Evolutionary conservation across 495 filamentous ascomycete species (phyloP), one percentile per base, ranked within the genome.

Genomic region (Aspergillus sclerotioniger): DNA sequence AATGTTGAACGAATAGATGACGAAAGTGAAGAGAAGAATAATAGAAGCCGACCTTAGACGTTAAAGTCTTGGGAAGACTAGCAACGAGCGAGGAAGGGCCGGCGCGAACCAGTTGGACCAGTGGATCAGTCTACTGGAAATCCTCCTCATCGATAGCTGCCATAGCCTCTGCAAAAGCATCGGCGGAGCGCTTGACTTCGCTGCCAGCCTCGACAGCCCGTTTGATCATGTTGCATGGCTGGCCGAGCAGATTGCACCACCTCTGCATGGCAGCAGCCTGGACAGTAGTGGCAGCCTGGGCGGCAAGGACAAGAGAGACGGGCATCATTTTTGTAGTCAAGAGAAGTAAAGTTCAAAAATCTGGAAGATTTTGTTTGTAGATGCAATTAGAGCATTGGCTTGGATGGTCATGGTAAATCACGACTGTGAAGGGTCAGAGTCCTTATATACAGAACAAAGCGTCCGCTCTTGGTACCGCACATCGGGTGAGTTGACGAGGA

Each of bases 181-280:
- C 72, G 35, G 69, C 65, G 46, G 74, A 68, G 60, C 71, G 72
- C 62, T 71, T 71, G 54, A 72, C 65, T 37, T 72, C 67, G 15
- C 66, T 60, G 19, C 71, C 71, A 45, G 72, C 76, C 10, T 71
- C 67, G 19, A 75, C 71, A 53, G 76, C 72, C 55, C 80, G 73
- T 68, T 81, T 82, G 51, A 71, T 68, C 67, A 76, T 80, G 29
- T 44, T 35, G 69, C 79, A 81, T 48, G 67, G 63, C 59, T 79
- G 69, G 16, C 74, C 79, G 39, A 68, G 69, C 47, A 66, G 66
- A 33, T 59, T 58, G 51, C 79, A 80, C 72, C 74, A 76, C 51
- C 63, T 71, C 45, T 65, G 51, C 31, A 67, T 32, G 49, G 72
- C 64, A 43, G 64, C 72, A 43, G 73, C 71, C 43, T 76, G 59